Percentiles rank a stretch among this genome's conserved stretches.
These are phyloP conservation scores for Thelephora ganbajun DNA, from an alignment of 768 basidiomycete genomes.

Conservation along the genomic window DNA sequence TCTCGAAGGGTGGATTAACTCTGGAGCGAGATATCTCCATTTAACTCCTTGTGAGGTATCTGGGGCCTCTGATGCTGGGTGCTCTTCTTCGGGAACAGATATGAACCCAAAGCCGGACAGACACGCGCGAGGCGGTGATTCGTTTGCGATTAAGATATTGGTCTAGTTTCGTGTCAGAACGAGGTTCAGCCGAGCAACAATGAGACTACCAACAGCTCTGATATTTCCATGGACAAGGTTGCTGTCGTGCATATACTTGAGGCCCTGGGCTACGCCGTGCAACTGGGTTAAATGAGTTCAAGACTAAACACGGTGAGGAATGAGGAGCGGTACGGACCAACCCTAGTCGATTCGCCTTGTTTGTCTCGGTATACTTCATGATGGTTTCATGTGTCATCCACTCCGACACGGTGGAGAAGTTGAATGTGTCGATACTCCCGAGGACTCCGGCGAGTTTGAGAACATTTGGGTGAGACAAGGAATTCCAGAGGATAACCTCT, in stretches of 20 bases:
- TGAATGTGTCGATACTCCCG: not conserved
- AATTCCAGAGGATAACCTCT: constrained; percentile 3
- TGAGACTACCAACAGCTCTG: too few relatives aligned
- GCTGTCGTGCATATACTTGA: too few relatives aligned
- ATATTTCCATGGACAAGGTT: too few relatives aligned
- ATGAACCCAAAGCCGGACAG: constrained; percentile 13
- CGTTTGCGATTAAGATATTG: constrained; percentile 13
- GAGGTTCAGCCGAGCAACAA: not conserved
- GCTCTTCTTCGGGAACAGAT: too few relatives aligned
- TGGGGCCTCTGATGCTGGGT: too few relatives aligned
- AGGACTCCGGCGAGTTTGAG: constrained; percentile 2
- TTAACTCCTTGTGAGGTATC: too few relatives aligned
- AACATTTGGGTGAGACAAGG: constrained; percentile 1
- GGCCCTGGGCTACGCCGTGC: too few relatives aligned
- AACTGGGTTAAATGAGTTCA: too few relatives aligned
- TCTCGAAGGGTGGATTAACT: not conserved
- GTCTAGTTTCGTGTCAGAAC: constrained; percentile 2
- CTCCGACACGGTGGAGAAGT: constrained; percentile 1
- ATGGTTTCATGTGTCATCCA: constrained; percentile 7
- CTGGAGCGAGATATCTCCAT: too few relatives aligned
- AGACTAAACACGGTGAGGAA: not conserved
- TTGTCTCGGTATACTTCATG: not conserved
- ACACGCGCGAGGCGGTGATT: constrained; percentile 5
- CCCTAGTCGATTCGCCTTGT: constrained; percentile 1
- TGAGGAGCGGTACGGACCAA: not conserved